These are phyloP conservation scores for Rhodamnia rubescens DNA, from an alignment of 345 rosid genomes.

Conservation along the genomic window DNA sequence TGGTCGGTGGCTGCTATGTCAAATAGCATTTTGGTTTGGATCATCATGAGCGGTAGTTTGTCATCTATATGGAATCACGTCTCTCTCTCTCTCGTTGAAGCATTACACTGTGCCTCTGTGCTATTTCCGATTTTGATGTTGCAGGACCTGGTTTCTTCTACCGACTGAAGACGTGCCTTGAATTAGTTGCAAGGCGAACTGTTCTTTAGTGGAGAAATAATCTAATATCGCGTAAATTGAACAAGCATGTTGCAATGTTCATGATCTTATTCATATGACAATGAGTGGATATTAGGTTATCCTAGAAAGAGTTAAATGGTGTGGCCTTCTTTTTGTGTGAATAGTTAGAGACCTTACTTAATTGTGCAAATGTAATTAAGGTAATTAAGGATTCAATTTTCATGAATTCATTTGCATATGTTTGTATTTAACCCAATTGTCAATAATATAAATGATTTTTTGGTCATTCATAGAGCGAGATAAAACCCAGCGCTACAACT, in stretches of 20 bases:
- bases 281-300: not conserved
- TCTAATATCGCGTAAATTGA: not conserved
- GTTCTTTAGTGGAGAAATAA: too few species aligned
- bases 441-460: not conserved
- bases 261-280: not conserved
- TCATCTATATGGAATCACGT: too few species aligned
- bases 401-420: not conserved
- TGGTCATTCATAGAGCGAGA: not conserved
- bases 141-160: too few species aligned
- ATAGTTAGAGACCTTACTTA: not conserved
- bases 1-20: too few species aligned
- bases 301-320: not conserved
- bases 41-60: too few species aligned
- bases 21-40: too few species aligned
- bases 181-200: too few species aligned
- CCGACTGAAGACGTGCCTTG: too few species aligned
- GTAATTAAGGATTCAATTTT: too few species aligned
- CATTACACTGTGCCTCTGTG: too few species aligned
- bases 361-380: not conserved
- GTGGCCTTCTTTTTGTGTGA: not conserved
- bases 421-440: not conserved
- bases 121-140: too few species aligned
- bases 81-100: too few species aligned
- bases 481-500: not conserved
- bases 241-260: not conserved